Evolutionary conservation across 768 basidiomycete species (phyloP), one percentile per base, ranked within the genome.

Genomic region (Phylloporus sp.): DNA sequence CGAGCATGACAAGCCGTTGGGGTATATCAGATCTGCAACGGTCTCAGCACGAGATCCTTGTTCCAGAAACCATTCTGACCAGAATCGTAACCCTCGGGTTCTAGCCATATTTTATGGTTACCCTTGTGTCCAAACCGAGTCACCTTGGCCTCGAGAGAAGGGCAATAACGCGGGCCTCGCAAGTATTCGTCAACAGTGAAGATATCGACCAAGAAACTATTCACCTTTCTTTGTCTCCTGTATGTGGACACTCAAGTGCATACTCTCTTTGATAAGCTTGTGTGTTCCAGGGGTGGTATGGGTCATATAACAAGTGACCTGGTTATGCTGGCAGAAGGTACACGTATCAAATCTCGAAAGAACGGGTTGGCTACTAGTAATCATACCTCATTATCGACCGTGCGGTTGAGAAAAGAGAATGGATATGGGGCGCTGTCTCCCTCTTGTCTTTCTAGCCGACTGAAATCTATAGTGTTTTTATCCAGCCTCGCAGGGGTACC

Each of bases 61-160:
- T 15, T 11, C 6, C 12, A 31, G 28, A 13, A 24, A 20, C 7
- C 5, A n/a, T n/a, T 5, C 64, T 27, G 36, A 89, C 91, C 84
- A 15, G 91, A 89, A 61, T 91, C 88, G 52, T 91, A 93, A 1
- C 93, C 93, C 64, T 95, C 93, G 0, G 91, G 93, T 63, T 95
- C 93, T 4, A 95, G 73, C 91, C 92, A 95, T 36, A 95, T 78
- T 2, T 70, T 82, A 60, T 95, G 93, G 5, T 71, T 70, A 6
- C 73, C 69, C 66, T 88, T 91, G 54, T 87, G 70, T 4, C 79
- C 79, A 64, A 95, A 95, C 12, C 91, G 80, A 34, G 83, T 73
- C 9, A 95, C 81, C 65, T 95, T 95, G 10, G 89, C 82, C 66
- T 95, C 93, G 1, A 95, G 76, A 0, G 90, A 92, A 6, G 93